These are phyloP conservation scores for Daphne laureola DNA, from an alignment of 441 rosid species.

Conservation along the genomic window DNA sequence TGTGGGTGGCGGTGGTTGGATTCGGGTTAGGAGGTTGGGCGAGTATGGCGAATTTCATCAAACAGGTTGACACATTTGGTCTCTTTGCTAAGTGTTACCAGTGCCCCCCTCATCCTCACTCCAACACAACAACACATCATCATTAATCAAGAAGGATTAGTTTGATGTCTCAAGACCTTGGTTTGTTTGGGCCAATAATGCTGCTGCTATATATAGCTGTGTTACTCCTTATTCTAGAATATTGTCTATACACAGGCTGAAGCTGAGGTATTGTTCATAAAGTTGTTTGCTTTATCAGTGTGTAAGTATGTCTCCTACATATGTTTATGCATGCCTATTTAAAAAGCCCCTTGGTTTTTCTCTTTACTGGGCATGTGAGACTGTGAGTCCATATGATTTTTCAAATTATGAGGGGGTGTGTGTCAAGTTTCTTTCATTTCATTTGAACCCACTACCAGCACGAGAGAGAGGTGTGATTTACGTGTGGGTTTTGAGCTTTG, in stretches of 20 bases:
- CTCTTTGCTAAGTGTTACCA: constrained; percentile 62
- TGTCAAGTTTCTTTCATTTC: too few relatives aligned
- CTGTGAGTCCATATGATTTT: constrained; percentile 11
- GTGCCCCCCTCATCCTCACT: constrained; percentile 28
- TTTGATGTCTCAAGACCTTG: not conserved
- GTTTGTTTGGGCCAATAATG: not conserved
- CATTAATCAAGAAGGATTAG: constrained; percentile 18
- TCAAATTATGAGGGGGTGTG: too few relatives aligned
- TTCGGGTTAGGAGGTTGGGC: constrained; percentile 62
- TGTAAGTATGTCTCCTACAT: not conserved
- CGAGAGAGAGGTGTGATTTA: too few relatives aligned
- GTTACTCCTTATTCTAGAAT: not conserved
- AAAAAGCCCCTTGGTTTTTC: not conserved
- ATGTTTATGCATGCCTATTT: too few relatives aligned
- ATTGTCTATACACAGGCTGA: constrained; percentile 8
- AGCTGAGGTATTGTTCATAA: not conserved
- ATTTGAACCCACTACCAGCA: too few relatives aligned
- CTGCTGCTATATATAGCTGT: not conserved
- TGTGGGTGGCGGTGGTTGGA: constrained; percentile 45
- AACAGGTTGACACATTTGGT: constrained; percentile 48
- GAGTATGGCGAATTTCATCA: constrained; percentile 45
- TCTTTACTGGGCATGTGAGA: not conserved
- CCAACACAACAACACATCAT: constrained; percentile 21
- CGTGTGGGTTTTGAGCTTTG: too few relatives aligned
- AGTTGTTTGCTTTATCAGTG: not conserved